A percentile compares a stretch with the other conserved stretches of the same genome.
Evolutionary conservation across 805 yeast genomes (phyloP).

Genomic region (Zygotorulaspora sp.): DNA sequence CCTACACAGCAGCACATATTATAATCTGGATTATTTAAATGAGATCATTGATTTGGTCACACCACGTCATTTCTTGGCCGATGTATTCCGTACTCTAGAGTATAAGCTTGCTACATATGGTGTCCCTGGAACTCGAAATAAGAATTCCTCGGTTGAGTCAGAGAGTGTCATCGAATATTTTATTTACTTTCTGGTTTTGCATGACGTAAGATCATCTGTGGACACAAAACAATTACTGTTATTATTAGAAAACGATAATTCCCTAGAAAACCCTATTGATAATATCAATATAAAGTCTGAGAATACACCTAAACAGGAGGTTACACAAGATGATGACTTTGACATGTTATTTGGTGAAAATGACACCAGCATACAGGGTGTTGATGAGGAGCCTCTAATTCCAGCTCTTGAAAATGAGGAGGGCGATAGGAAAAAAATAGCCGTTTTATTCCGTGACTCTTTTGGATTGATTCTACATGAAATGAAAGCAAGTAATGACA

Average conservation of each 20-base stretch:
- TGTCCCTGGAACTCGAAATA: slow-evolving; percentile 24
- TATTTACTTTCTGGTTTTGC: slow-evolving; percentile 31
- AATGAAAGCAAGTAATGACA: slow-evolving; percentile 16
- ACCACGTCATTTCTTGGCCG: slow-evolving; percentile 27
- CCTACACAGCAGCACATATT: slow-evolving; percentile 36
- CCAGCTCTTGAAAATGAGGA: slow-evolving; percentile 7
- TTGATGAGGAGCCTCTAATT: slow-evolving; percentile 19
- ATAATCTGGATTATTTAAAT: slow-evolving; percentile 31
- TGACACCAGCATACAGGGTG: slow-evolving; percentile 28
- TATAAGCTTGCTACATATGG: slow-evolving; percentile 26
- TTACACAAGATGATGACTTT: slow-evolving; percentile 32
- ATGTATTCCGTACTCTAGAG: slow-evolving; percentile 27
- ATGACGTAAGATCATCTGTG: slow-evolving; percentile 25
- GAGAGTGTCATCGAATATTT: slow-evolving; percentile 30
- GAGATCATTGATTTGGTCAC: slow-evolving; percentile 29
- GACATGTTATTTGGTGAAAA: slow-evolving; percentile 36
- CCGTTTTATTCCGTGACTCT: slow-evolving; percentile 19
- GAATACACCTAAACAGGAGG: slow-evolving; percentile 12
- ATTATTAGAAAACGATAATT: slow-evolving; percentile 19
- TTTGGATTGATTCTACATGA: slow-evolving; percentile 29
- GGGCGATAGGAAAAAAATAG: slow-evolving; percentile 8
- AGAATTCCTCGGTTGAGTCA: slow-evolving; percentile 21
- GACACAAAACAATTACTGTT: slow-evolving; percentile 25
- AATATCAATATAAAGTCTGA: slow-evolving; percentile 14
- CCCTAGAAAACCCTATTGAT: slow-evolving; percentile 2